These are phyloP conservation scores for Aspergillus quadrilineatus DNA, from an alignment of 2,329 filamentous ascomycete genomes.

Conservation along the genomic window DNA sequence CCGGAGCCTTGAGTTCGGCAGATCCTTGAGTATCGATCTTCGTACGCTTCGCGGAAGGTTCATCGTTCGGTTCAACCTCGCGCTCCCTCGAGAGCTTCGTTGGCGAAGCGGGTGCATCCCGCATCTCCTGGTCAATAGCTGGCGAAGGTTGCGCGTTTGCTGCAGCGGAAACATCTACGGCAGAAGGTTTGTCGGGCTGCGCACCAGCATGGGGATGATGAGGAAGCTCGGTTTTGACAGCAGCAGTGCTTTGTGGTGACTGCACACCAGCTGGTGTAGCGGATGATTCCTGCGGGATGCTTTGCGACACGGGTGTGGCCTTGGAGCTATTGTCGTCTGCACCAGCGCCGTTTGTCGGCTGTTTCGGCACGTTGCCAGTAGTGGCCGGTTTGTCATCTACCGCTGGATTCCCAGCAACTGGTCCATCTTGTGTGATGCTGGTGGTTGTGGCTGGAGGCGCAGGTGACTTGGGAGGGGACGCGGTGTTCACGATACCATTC, in stretches of 20 bases:
- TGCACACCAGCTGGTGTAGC: conserved; percentile 21
- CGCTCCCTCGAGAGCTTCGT: conserved; percentile 70
- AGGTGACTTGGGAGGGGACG: conserved; percentile 34
- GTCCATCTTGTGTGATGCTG: conserved; percentile 13
- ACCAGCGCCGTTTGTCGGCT: conserved; percentile 3
- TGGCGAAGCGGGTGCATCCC: conserved; percentile 51
- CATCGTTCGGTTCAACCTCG: conserved; percentile 64
- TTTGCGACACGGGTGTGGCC: conserved; percentile 10
- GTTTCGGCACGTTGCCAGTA: conserved; percentile 1
- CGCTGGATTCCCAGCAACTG: conserved; percentile 13
- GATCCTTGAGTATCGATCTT: conserved; percentile 63
- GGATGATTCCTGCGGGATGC: conserved; percentile 12
- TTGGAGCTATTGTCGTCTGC: conserved; percentile 2
- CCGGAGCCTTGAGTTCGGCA: conserved; percentile 46
- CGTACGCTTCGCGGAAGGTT: conserved; percentile 76
- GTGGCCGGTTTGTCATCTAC: conserved; percentile 3
- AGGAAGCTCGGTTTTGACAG: conserved; percentile 35
- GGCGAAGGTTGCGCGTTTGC: conserved; percentile 23
- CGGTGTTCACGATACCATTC: conserved; percentile 31
- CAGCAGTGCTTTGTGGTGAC: conserved; percentile 19
- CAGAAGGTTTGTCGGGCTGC: conserved; percentile 18
- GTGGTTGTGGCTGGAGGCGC: conserved; percentile 16
- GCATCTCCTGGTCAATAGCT: conserved; percentile 51
- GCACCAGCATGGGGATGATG: conserved; percentile 32
- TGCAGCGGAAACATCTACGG: conserved; percentile 20